phyloP scores from a whole-genome alignment of 805 yeast genomes.

The Lachancea lanzarotensis region DNA sequence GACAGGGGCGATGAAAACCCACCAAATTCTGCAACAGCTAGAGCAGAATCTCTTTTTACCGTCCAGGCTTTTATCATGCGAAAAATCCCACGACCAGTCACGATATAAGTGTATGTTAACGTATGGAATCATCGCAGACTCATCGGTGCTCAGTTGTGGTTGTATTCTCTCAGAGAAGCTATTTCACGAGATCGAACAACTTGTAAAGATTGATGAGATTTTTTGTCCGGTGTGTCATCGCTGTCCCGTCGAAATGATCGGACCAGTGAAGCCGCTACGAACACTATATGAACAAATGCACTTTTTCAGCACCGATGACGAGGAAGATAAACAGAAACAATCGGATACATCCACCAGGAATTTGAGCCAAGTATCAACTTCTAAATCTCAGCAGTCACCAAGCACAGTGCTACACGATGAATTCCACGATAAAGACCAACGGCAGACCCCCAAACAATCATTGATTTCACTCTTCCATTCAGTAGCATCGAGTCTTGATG shows the following conservation, averaged over 20 bases:
- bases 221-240: constrained; percentile 35
- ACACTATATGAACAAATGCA: constrained; percentile 24
- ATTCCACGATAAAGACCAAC: not conserved
- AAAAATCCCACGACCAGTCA: constrained; percentile 10
- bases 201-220: constrained; percentile 3
- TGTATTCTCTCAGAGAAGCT: constrained; percentile 24
- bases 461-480: constrained; percentile 32
- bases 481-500: constrained; percentile 21
- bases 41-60: constrained; percentile 27
- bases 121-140: constrained; percentile 22
- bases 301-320: constrained; percentile 8
- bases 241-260: constrained; percentile 19
- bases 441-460: constrained; percentile 17
- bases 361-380: not conserved
- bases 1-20: constrained; percentile 2
- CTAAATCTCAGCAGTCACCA: not conserved
- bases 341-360: not conserved
- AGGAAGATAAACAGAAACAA: not conserved
- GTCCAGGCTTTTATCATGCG: constrained; percentile 14
- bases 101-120: constrained; percentile 17
- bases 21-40: constrained; percentile 13
- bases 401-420: not conserved
- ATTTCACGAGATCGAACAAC: constrained; percentile 10
- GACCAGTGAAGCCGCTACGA: constrained; percentile 33
- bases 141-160: constrained; percentile 27